Evolutionary conservation across 192 early-diverging fungal species (phyloP).

Genomic region (Umbelopsis sp.): DNA sequence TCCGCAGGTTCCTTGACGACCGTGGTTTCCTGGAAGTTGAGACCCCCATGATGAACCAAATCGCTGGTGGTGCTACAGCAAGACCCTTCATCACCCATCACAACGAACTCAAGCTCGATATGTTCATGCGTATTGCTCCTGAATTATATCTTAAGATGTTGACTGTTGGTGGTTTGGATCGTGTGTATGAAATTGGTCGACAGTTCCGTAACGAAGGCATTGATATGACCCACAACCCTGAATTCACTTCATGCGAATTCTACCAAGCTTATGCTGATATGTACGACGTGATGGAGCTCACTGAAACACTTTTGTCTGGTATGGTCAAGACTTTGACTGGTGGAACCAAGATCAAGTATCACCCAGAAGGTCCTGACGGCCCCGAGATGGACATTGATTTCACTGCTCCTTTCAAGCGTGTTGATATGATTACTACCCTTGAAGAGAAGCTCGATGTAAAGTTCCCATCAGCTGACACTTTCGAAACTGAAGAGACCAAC

Average conservation of each 20-base stretch:
- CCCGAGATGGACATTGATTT: constrained; percentile 89
- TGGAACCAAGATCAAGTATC: constrained; percentile 89
- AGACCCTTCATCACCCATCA: constrained; percentile 99
- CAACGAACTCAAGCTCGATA: constrained; percentile 98
- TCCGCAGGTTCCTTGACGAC: constrained; percentile 93
- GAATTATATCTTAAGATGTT: constrained; percentile 98
- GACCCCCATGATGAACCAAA: constrained; percentile 99
- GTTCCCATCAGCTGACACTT: constrained; percentile 86
- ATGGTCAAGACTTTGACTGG: constrained; percentile 96
- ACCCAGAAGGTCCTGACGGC: constrained; percentile 86
- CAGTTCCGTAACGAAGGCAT: constrained; percentile 99
- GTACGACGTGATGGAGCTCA: constrained; percentile 95
- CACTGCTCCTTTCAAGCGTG: constrained; percentile 91
- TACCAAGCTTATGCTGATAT: constrained; percentile 99
- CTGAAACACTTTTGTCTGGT: constrained; percentile 81
- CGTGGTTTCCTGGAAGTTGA: constrained; percentile 98
- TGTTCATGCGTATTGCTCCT: constrained; percentile 99
- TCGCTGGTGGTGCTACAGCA: constrained; percentile 97
- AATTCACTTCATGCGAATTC: constrained; percentile 99
- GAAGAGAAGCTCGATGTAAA: constrained; percentile 88
- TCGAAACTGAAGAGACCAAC: constrained; percentile 81
- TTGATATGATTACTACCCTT: constrained; percentile 91
- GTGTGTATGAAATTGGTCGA: constrained; percentile 98
- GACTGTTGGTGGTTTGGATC: constrained; percentile 96
- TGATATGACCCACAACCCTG: constrained; percentile 99